phyloP scores from a whole-genome alignment of 345 rosid species.

The Turritis glabra region DNA sequence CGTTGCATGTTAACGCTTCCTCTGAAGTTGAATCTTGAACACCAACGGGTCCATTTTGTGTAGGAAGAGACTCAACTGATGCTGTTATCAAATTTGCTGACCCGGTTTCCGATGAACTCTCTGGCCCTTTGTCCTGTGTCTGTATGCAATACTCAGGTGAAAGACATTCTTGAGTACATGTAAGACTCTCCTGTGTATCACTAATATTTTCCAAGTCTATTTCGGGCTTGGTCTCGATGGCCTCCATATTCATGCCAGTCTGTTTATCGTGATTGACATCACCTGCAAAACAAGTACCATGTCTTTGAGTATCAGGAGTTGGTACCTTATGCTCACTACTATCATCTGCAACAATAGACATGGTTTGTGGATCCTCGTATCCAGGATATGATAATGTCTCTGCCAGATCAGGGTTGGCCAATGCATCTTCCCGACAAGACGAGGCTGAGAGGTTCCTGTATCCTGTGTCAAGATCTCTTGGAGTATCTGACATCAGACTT shows the following conservation, averaged over 20 bases:
- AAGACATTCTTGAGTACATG: neutral
- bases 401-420: neutral
- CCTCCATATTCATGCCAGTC: neutral
- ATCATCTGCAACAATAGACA: conserved; percentile 13
- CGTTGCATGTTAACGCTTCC: neutral
- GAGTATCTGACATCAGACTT: conserved; percentile 10
- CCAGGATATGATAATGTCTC: conserved; percentile 11
- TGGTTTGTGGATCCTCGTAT: conserved; percentile 12
- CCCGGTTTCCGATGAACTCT: neutral
- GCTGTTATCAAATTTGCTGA: neutral
- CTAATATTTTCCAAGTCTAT: neutral
- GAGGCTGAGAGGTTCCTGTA: neutral
- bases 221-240: neutral
- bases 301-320: neutral
- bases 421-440: neutral
- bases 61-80: conserved; percentile 14
- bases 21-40: neutral
- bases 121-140: conserved; percentile 2
- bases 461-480: conserved; percentile 17
- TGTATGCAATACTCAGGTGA: neutral
- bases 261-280: neutral
- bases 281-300: neutral
- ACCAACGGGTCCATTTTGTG: neutral
- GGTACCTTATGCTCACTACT: conserved; percentile 9
- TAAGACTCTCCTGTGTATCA: neutral